Percentiles rank a stretch among this genome's conserved stretches.
These are phyloP conservation scores for Aurinia saxatilis DNA, from an alignment of 345 rosid genomes.

Conservation along the genomic window DNA sequence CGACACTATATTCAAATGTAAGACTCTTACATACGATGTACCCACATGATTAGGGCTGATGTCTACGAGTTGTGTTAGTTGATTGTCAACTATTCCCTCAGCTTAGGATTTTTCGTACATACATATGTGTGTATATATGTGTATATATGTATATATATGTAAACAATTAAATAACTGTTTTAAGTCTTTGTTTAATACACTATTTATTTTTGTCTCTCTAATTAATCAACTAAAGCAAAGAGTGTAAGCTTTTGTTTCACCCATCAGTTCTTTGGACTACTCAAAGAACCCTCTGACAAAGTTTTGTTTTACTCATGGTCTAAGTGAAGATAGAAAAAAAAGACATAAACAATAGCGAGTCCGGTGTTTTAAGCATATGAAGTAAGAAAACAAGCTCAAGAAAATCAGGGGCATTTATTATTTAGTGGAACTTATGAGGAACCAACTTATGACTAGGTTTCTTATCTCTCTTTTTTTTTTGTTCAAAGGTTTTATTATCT, in stretches of 20 bases:
- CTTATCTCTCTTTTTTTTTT: too few relatives aligned
- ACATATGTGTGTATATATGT: too few relatives aligned
- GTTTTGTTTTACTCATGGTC: constrained; percentile 6
- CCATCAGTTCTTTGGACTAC: too few relatives aligned
- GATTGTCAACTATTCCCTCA: not conserved
- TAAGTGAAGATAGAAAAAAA: not conserved
- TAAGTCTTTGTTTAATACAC: not conserved
- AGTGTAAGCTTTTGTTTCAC: too few relatives aligned
- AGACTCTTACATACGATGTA: not conserved
- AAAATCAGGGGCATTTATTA: constrained; percentile 13
- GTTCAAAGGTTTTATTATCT: constrained; percentile 23
- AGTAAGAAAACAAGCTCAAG: not conserved
- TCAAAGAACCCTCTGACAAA: not conserved
- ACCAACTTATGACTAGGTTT: too few relatives aligned
- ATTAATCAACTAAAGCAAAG: not conserved
- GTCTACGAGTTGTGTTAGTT: not conserved
- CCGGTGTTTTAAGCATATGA: constrained; percentile 2
- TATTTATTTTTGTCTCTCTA: not conserved
- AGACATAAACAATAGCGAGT: not conserved
- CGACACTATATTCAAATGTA: not conserved
- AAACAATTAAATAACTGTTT: not conserved
- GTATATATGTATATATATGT: too few relatives aligned
- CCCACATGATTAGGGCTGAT: not conserved
- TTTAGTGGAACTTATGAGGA: constrained; percentile 18
- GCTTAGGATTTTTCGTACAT: not conserved